A percentile compares a stretch with the other conserved stretches of the same genome.
Conservation (phyloP, 2,329 filamentous ascomycete genomes). For the Verticillium albo-atrum region DNA sequence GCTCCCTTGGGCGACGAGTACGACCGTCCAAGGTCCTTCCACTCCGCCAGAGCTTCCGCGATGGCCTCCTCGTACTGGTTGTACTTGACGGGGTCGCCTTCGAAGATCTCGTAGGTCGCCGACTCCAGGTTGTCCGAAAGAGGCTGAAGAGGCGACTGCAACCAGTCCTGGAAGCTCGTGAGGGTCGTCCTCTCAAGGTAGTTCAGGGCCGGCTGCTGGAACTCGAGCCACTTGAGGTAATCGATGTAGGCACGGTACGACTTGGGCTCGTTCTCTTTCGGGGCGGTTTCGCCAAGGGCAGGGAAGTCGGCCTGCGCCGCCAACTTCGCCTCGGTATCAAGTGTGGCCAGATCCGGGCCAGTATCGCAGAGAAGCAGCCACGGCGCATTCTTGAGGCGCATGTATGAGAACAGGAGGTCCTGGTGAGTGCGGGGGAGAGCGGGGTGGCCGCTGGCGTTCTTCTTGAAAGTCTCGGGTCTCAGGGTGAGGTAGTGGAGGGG, state of each 20-base stretch:
- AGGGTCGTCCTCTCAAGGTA: conserved; percentile 47
- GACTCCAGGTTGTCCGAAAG: conserved; percentile 95
- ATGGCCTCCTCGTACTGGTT: conserved; percentile 90
- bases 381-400: conserved; percentile 59
- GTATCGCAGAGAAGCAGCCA: conserved; percentile 62
- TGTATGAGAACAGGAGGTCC: conserved; percentile 55
- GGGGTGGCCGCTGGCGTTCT: conserved; percentile 57
- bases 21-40: conserved; percentile 67
- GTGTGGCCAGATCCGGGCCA: conserved; percentile 35
- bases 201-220: conserved; percentile 64
- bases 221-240: conserved; percentile 81
- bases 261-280: conserved; percentile 32
- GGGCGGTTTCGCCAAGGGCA: conserved; percentile 63
- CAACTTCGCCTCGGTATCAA: conserved; percentile 8
- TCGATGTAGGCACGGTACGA: conserved; percentile 50
- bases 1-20: conserved; percentile 66
- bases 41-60: conserved; percentile 74
- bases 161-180: conserved; percentile 77
- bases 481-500: conserved; percentile 60
- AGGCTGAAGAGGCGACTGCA: conserved; percentile 91
- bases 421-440: conserved; percentile 59
- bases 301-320: conserved; percentile 56
- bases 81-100: conserved; percentile 97
- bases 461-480: conserved; percentile 48
- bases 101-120: conserved; percentile 96